Conservation (phyloP, 257 asterid genomes). For the Solanum virginianum region DNA sequence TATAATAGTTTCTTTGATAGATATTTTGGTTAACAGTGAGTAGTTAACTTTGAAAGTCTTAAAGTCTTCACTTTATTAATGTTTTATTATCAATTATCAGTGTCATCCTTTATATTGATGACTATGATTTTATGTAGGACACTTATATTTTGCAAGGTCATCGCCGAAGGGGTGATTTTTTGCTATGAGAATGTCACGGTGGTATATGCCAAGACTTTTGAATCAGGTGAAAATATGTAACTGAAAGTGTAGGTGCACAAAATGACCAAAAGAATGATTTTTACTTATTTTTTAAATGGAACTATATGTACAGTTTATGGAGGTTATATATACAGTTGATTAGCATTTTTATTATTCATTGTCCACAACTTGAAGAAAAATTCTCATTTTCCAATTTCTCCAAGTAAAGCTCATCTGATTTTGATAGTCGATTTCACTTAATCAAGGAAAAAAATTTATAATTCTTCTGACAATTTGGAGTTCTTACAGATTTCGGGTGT, state of each 20-base stretch:
- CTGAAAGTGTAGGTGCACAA: no score
- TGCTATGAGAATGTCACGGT: slow-evolving; percentile 4
- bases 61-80: neutral
- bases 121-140: neutral
- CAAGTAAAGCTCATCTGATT: neutral
- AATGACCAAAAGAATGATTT: no score
- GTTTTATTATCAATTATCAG: neutral
- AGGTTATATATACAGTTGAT: no score
- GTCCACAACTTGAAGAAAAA: no score
- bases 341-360: no score
- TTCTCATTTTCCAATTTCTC: neutral
- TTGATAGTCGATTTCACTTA: neutral
- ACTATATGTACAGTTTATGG: no score
- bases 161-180: slow-evolving; percentile 13
- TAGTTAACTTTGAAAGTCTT: neutral
- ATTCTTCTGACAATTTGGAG: neutral
- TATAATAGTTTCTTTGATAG: neutral
- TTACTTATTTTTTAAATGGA: no score
- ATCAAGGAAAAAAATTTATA: neutral
- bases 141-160: neutral
- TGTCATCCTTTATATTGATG: neutral
- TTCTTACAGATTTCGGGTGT: neutral
- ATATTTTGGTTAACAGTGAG: neutral
- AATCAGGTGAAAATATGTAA: no score
- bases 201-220: no score